Evolutionary conservation across 75 land plant species (phyloP).

Genomic region (Pseudotsuga menziesii): DNA sequence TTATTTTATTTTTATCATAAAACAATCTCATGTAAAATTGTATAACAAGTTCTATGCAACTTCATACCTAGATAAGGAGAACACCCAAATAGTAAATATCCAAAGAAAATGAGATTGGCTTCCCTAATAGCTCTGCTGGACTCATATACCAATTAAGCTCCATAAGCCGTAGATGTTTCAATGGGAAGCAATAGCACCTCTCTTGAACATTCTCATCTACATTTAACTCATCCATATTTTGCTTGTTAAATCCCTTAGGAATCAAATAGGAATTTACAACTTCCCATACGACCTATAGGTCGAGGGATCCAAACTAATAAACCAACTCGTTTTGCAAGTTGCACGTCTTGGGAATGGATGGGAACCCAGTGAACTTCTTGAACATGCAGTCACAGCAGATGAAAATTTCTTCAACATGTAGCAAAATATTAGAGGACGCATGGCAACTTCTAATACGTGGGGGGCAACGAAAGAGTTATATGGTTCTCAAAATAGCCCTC

Average conservation of each 20-base stretch:
- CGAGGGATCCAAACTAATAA: too few species aligned
- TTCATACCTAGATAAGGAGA: slow-evolving; percentile 85
- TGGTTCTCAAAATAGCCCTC: too few species aligned
- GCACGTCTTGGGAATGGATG: too few species aligned
- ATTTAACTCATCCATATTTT: neutral
- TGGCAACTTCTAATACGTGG: too few species aligned
- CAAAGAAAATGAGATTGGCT: slow-evolving; percentile 59
- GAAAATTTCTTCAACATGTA: too few species aligned
- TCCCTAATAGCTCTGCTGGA: slow-evolving; percentile 77
- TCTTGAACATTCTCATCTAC: slow-evolving; percentile 22
- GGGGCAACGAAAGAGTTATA: too few species aligned
- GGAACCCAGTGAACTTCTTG: too few species aligned
- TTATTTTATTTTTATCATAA: neutral
- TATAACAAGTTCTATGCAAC: neutral
- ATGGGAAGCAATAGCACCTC: slow-evolving; percentile 44
- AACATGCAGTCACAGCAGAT: too few species aligned
- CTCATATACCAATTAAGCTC: slow-evolving; percentile 93
- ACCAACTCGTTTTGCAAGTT: too few species aligned
- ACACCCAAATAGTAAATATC: slow-evolving; percentile 91
- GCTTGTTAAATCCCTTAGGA: slow-evolving; percentile 18
- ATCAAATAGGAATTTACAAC: too few species aligned
- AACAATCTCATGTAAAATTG: neutral
- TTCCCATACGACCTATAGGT: too few species aligned
- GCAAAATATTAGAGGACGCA: too few species aligned
- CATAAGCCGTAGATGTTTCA: slow-evolving; percentile 63